Percentiles rank a stretch among this genome's conserved stretches.
Conservation (phyloP, 345 rosid genomes). For the Limnanthes douglasii region DNA sequence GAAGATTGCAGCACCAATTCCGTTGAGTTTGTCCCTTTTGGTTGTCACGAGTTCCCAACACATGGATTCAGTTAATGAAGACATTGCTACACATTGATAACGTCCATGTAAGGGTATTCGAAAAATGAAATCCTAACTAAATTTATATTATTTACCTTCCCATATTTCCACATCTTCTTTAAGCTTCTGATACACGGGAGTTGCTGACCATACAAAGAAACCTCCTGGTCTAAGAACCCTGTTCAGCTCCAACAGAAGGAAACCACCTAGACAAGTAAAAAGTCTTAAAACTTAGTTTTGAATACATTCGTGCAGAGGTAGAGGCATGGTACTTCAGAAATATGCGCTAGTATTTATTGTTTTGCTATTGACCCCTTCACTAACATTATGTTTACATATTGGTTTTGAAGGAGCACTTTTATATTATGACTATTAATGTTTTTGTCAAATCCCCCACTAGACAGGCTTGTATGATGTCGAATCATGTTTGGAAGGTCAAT, state of each 20-base stretch:
- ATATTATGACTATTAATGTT: too few species aligned
- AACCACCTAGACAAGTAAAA: constrained; percentile 26
- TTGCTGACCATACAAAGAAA: constrained; percentile 88
- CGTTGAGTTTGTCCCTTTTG: constrained; percentile 62
- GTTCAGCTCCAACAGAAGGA: constrained; percentile 73
- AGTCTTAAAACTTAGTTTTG: background rate
- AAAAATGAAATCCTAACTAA: background rate
- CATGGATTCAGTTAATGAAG: constrained; percentile 49
- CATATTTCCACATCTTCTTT: constrained; percentile 69
- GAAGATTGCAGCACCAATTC: constrained; percentile 61
- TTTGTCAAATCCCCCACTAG: too few species aligned
- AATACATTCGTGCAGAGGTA: background rate
- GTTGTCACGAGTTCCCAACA: constrained; percentile 90
- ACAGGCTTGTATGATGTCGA: too few species aligned
- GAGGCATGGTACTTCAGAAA: too few species aligned
- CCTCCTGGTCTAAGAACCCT: constrained; percentile 86
- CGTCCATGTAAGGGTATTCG: constrained; percentile 5
- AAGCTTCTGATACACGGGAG: constrained; percentile 77
- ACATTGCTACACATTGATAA: constrained; percentile 37
- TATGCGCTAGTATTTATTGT: too few species aligned
- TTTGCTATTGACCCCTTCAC: too few species aligned
- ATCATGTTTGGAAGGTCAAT: too few species aligned
- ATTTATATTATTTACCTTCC: constrained; percentile 33
- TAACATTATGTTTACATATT: too few species aligned
- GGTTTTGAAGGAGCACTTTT: too few species aligned